Percentiles rank a stretch among this genome's conserved stretches.
Evolutionary conservation across 371 early-diverging fungal genomes (phyloP).

Genomic region (Zopfochytrium polystomum): DNA sequence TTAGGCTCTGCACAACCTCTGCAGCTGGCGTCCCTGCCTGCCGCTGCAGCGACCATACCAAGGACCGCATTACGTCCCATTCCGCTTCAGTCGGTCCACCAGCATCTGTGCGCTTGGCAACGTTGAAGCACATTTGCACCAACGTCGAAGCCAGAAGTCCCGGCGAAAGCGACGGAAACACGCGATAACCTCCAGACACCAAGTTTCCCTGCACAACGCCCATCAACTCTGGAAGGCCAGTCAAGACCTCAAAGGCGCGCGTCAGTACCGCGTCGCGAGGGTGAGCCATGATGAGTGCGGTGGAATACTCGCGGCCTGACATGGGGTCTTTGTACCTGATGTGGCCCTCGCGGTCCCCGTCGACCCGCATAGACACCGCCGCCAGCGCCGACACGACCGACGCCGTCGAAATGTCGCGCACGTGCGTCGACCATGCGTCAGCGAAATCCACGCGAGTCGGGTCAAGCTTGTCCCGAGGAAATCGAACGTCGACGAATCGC

Average conservation of each 20-base stretch:
- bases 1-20: not conserved
- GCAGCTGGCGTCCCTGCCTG: not conserved
- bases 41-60: slow-evolving; percentile 7
- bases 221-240: slow-evolving; percentile 11
- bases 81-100: not conserved
- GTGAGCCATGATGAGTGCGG: slow-evolving; percentile 16
- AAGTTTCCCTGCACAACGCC: slow-evolving; percentile 19
- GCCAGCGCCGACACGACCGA: slow-evolving; percentile 10
- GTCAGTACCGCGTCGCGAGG: slow-evolving; percentile 22
- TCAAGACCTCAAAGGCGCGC: slow-evolving; percentile 9
- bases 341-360: not conserved
- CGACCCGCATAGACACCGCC: not conserved
- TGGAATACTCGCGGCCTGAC: slow-evolving; percentile 3
- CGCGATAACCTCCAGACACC: slow-evolving; percentile 13
- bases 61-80: slow-evolving; percentile 16
- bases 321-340: slow-evolving; percentile 8
- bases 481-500: slow-evolving; percentile 12
- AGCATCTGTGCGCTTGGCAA: not conserved
- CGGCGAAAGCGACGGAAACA: slow-evolving; percentile 20
- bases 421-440: slow-evolving; percentile 19
- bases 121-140: not conserved
- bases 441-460: slow-evolving; percentile 11
- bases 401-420: slow-evolving; percentile 8
- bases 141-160: slow-evolving; percentile 12
- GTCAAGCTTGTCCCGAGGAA: slow-evolving; percentile 3